A percentile compares a stretch with the other conserved stretches of the same genome.
phyloP scores from a whole-genome alignment of 1,284 basidiomycete genomes.

The Paramarasmius palmivorus region DNA sequence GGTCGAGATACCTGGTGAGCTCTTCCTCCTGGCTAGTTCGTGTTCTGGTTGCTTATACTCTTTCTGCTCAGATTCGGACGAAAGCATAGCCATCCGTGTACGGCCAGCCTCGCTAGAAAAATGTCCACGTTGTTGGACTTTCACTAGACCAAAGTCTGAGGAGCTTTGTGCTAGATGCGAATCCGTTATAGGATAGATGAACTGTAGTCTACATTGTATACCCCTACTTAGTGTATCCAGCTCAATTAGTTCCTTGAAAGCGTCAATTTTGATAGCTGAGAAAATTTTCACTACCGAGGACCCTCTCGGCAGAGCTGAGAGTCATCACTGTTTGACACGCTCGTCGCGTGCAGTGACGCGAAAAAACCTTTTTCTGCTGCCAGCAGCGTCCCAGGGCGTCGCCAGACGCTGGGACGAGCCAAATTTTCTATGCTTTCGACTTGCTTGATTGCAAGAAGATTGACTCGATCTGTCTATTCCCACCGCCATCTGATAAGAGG shows the following conservation, averaged over 20 bases:
- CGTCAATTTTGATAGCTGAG: too few relatives aligned
- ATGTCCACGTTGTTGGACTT: conserved; percentile 83
- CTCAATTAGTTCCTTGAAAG: too few relatives aligned
- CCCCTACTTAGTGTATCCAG: too few relatives aligned
- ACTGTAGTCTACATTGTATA: too few relatives aligned
- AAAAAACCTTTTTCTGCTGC: not conserved
- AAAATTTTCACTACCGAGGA: too few relatives aligned
- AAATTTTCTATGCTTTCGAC: conserved; percentile 12
- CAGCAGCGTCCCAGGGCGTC: not conserved
- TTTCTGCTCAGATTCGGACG: conserved; percentile 28
- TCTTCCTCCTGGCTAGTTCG: not conserved
- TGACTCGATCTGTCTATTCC: conserved; percentile 14
- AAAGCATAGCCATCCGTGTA: conserved; percentile 47
- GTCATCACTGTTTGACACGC: not conserved
- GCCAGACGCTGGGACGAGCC: not conserved
- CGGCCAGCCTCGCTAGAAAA: conserved; percentile 56
- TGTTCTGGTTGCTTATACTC: conserved; percentile 7
- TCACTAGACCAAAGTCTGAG: conserved; percentile 47
- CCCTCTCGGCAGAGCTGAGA: too few relatives aligned
- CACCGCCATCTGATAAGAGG: conserved; percentile 18
- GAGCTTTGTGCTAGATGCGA: conserved; percentile 63
- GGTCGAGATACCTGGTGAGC: conserved; percentile 44
- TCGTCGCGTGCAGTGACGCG: conserved; percentile 6
- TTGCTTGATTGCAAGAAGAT: conserved; percentile 7
- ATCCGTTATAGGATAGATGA: conserved; percentile 23